These are phyloP conservation scores for Saturnispora gosingensis DNA, from an alignment of 805 yeast species.

Conservation along the genomic window DNA sequence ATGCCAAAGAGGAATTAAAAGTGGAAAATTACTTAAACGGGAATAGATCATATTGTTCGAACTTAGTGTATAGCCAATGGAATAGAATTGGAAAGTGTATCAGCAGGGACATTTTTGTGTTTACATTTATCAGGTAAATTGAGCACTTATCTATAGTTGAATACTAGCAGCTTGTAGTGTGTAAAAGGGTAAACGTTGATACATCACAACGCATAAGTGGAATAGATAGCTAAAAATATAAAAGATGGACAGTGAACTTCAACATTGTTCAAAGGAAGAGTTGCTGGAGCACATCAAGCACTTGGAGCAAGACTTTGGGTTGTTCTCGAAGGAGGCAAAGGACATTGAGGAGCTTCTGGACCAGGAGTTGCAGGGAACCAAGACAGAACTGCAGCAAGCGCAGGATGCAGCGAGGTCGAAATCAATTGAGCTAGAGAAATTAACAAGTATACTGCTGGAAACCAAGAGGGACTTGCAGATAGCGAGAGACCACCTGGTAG, in stretches of 20 bases:
- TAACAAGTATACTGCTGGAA: slow-evolving; percentile 4
- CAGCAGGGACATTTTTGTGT: too few species aligned
- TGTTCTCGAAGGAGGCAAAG: slow-evolving; percentile 17
- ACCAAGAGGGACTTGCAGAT: slow-evolving; percentile 7
- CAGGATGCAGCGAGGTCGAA: not conserved
- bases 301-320: slow-evolving; percentile 18
- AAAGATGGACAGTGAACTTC: not conserved
- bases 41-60: not conserved
- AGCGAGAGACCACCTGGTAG: slow-evolving; percentile 3
- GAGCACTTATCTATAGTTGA: too few species aligned
- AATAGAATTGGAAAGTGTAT: not conserved
- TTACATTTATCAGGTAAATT: too few species aligned
- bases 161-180: too few species aligned
- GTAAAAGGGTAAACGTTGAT: not conserved
- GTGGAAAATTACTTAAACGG: not conserved
- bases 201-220: not conserved
- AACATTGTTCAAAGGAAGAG: not conserved
- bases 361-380: slow-evolving; percentile 14
- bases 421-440: slow-evolving; percentile 1
- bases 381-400: slow-evolving; percentile 1
- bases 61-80: not conserved
- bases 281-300: not conserved
- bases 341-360: slow-evolving; percentile 22
- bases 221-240: not conserved
- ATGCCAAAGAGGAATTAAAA: not conserved